These are phyloP conservation scores for Aspergillus ochraceus DNA, from an alignment of 2,329 filamentous ascomycete species.

Conservation along the genomic window DNA sequence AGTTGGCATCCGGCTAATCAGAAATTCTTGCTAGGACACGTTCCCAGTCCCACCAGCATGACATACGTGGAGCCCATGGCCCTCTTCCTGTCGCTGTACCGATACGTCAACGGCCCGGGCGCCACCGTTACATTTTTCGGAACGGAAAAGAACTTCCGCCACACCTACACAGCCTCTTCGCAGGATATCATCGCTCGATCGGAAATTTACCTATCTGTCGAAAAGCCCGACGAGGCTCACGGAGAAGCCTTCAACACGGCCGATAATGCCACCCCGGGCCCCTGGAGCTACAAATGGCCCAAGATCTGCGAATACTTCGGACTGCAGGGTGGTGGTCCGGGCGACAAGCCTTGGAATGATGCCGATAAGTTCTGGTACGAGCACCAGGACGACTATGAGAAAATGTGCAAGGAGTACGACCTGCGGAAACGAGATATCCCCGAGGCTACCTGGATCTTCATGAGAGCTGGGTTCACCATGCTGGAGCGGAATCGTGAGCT, in stretches of 20 bases:
- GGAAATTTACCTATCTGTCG: conserved; percentile 26
- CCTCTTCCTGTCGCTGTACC: conserved; percentile 40
- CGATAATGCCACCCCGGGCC: conserved; percentile 17
- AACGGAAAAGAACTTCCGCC: conserved; percentile 32
- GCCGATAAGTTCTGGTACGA: conserved; percentile 23
- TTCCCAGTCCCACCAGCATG: not conserved
- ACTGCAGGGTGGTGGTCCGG: not conserved
- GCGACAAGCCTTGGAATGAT: conserved; percentile 8
- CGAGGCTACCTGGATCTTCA: conserved; percentile 17
- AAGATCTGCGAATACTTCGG: not conserved
- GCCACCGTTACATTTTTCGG: conserved; percentile 40
- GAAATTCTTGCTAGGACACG: not conserved
- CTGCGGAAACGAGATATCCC: conserved; percentile 14
- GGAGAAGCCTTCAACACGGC: conserved; percentile 27
- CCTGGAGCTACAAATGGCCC: conserved; percentile 22
- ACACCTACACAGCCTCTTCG: conserved; percentile 37
- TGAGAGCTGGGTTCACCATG: conserved; percentile 14
- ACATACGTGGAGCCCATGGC: conserved; percentile 14
- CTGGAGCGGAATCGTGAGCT: conserved; percentile 21
- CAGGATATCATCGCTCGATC: conserved; percentile 32
- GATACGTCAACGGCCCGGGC: conserved; percentile 37
- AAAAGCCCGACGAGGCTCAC: conserved; percentile 15
- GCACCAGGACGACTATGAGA: conserved; percentile 17
- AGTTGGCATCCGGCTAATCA: conserved; percentile 36
- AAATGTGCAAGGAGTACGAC: conserved; percentile 22